These are phyloP conservation scores for Vaccinium macrocarpon DNA, from an alignment of 148 eudicot species.

Conservation along the genomic window DNA sequence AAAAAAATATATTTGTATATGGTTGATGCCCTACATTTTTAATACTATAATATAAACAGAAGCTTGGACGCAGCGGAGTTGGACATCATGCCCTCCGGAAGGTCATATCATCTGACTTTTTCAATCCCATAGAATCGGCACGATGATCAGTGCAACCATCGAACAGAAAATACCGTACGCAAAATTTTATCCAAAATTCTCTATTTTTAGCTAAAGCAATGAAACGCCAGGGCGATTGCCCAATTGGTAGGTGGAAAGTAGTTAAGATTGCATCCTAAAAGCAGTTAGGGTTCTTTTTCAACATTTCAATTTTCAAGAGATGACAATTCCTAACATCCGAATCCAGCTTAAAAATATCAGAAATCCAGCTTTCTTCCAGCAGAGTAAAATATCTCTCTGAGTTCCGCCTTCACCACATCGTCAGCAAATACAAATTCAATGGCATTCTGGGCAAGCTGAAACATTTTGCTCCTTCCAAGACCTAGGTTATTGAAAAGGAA, in stretches of 20 bases:
- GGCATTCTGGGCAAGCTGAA: conserved; percentile 60
- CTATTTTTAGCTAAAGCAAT: not conserved
- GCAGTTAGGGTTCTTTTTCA: not conserved
- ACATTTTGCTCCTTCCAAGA: conserved; percentile 65
- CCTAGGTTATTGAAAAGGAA: conserved; percentile 34
- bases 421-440: conserved; percentile 63
- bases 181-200: not conserved
- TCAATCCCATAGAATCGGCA: not conserved
- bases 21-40: not conserved
- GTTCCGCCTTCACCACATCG: conserved; percentile 41
- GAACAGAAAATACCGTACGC: not conserved
- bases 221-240: not conserved
- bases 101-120: not conserved
- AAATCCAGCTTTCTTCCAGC: conserved; percentile 34
- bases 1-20: not conserved
- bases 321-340: not conserved
- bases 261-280: not conserved
- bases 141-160: not conserved
- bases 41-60: not conserved
- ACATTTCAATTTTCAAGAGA: not conserved
- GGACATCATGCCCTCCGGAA: not conserved
- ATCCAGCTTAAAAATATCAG: not conserved
- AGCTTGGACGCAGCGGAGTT: not conserved
- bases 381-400: conserved; percentile 42
- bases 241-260: not conserved